Evolutionary conservation across 2,329 filamentous ascomycete species (phyloP), one percentile per base, ranked within the genome.

Genomic region (Dendrostoma leiphaemia): DNA sequence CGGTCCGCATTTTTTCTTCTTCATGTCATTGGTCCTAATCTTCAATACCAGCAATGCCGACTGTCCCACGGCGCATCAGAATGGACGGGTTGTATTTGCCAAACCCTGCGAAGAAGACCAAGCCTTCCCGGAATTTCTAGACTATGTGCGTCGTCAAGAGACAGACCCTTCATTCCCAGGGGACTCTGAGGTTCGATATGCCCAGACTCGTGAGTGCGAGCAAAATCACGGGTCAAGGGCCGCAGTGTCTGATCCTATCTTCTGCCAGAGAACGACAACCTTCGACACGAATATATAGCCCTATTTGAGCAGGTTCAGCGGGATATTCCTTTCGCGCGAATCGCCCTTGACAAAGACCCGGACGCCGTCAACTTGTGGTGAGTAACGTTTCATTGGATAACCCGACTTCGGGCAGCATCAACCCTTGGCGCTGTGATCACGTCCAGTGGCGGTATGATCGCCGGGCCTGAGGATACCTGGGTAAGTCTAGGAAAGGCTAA

Each of bases 291-390:
- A 69, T 94, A 92, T 66, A 59, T 72, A 0, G 63, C 75, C 0
- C 77, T 94, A 2, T 84, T 85, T 64, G 63, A 73, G 1, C 80
- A 89, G 60, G 82, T 90, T 0, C 85, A 84, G 10, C 69, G 69
- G 3, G 79, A 81, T 52, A 84, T 93, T 44, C 79, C 86, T 1
- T 94, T 89, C 67, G 89, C 89, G 0, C 81, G 85, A 26, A 84
- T 90, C 57, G 89, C 89, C 0, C 80, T 93, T 0, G 74, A 80
- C 35, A 75, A 79, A 46, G 64, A 72, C 0, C 87, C 89, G 0
- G 90, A 94, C 59, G 90, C 90, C 13, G 81, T 91, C 58, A 94
- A 94, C 65, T 77, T 94, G 64, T 93, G 90, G 57, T 58, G 23
- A 56, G 56, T 46, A 37, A 19, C 26, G n/a, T 6, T 12, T 8